Percentiles rank a stretch among this genome's conserved stretches.
Conservation (phyloP, 371 early-diverging fungal species). For the Quaeritorhiza haematococci region DNA sequence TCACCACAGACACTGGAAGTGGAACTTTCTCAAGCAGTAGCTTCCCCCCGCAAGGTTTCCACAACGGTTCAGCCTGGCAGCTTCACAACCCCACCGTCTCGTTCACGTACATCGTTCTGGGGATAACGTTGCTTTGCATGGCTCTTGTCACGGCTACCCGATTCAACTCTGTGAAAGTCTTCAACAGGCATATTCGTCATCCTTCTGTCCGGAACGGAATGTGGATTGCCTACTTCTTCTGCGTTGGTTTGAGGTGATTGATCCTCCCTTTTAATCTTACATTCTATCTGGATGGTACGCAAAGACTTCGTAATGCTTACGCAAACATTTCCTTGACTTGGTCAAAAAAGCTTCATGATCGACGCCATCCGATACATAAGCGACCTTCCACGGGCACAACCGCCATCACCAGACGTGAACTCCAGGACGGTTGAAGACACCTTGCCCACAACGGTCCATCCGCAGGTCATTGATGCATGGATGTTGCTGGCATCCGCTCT, state of each 20-base stretch:
- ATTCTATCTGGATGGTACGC: no score
- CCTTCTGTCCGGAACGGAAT: constrained; percentile 18
- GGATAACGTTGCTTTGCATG: constrained; percentile 6
- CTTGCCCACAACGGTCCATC: constrained; percentile 17
- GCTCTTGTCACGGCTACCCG: constrained; percentile 7
- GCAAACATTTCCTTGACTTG: background rate
- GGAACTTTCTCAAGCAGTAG: no score
- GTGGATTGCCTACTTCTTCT: constrained; percentile 20
- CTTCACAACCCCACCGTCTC: constrained; percentile 25
- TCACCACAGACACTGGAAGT: no score
- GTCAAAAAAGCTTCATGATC: constrained; percentile 15
- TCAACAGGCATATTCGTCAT: constrained; percentile 29
- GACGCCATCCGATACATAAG: constrained; percentile 26
- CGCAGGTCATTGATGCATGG: constrained; percentile 29
- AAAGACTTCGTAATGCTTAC: no score
- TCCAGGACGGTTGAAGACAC: constrained; percentile 4
- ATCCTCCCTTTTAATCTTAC: no score
- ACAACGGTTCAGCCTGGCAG: no score
- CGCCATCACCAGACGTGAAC: no score
- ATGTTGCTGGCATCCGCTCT: constrained; percentile 18
- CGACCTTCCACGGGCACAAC: constrained; percentile 13
- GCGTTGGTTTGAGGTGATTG: constrained; percentile 12
- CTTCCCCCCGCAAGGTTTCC: background rate
- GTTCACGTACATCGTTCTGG: constrained; percentile 15
- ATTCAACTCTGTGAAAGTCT: constrained; percentile 19